These are phyloP conservation scores for Solanum raphanifolium DNA, from an alignment of 257 asterid species.

Conservation along the genomic window DNA sequence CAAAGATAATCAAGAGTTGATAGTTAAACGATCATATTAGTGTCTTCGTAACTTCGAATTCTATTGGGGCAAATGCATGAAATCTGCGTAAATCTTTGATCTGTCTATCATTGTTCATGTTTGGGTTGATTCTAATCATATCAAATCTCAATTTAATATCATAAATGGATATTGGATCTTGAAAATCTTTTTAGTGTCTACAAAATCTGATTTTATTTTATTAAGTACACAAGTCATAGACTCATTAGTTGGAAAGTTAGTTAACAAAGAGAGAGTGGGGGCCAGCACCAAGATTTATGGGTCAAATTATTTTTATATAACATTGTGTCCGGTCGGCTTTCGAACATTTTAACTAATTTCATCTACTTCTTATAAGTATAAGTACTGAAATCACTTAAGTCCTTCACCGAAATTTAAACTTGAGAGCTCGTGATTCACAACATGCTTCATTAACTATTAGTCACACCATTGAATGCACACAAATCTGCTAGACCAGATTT, in stretches of 20 bases:
- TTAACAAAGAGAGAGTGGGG: not conserved
- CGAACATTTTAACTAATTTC: not conserved
- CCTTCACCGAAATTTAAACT: not conserved
- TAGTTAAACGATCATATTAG: not conserved
- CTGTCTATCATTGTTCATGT: no score
- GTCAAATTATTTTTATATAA: not conserved
- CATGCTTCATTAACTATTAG: not conserved
- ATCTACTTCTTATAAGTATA: not conserved
- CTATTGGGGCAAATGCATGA: no score
- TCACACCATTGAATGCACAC: no score
- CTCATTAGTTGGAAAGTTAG: not conserved
- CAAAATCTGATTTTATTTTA: not conserved
- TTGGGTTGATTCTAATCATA: not conserved
- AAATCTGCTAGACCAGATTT: no score
- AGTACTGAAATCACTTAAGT: not conserved
- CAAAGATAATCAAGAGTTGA: not conserved
- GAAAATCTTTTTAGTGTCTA: not conserved
- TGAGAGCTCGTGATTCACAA: not conserved
- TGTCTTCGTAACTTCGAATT: no score
- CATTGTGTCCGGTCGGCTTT: not conserved
- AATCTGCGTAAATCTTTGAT: no score
- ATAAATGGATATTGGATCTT: not conserved
- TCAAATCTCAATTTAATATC: not conserved
- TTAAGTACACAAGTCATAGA: not conserved
- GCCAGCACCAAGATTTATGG: not conserved